Evolutionary conservation across 257 asterid genomes (phyloP).

Genomic region (Avicennia marina): DNA sequence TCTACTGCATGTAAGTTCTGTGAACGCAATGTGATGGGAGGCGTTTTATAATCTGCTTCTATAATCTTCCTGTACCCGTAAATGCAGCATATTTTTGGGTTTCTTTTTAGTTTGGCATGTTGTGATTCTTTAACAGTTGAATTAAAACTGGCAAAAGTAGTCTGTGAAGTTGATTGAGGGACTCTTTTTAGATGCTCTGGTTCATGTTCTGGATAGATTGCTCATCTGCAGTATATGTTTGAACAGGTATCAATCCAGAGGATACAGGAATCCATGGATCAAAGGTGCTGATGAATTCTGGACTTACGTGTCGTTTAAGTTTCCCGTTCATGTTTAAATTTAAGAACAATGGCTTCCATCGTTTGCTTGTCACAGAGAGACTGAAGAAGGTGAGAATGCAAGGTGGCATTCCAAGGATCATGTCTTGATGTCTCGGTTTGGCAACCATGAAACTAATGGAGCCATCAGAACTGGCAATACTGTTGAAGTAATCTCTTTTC

Average conservation of each 20-base stretch:
- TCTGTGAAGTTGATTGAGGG: too few species aligned
- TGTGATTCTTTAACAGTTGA: slow-evolving; percentile 12
- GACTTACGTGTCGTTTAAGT: not conserved
- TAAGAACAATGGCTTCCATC: slow-evolving; percentile 8
- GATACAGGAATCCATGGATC: slow-evolving; percentile 52
- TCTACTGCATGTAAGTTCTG: slow-evolving; percentile 50
- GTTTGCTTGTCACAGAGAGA: slow-evolving; percentile 41
- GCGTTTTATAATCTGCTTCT: slow-evolving; percentile 11
- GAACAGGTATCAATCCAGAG: slow-evolving; percentile 77
- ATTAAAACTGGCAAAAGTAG: too few species aligned
- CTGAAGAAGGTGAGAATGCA: slow-evolving; percentile 54
- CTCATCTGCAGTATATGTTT: slow-evolving; percentile 3
- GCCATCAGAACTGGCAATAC: slow-evolving; percentile 27
- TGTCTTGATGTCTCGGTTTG: slow-evolving; percentile 65
- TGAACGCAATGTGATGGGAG: not conserved
- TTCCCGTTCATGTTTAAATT: not conserved
- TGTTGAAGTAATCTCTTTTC: slow-evolving; percentile 47
- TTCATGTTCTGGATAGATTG: not conserved
- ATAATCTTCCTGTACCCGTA: too few species aligned
- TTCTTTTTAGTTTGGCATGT: not conserved
- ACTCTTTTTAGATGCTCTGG: too few species aligned
- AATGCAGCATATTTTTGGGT: too few species aligned
- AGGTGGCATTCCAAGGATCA: slow-evolving; percentile 43
- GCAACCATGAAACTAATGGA: slow-evolving; percentile 43
- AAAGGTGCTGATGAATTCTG: slow-evolving; percentile 33